phyloP scores from a whole-genome alignment of 768 basidiomycete genomes.

The Tephrocybe sp. region DNA sequence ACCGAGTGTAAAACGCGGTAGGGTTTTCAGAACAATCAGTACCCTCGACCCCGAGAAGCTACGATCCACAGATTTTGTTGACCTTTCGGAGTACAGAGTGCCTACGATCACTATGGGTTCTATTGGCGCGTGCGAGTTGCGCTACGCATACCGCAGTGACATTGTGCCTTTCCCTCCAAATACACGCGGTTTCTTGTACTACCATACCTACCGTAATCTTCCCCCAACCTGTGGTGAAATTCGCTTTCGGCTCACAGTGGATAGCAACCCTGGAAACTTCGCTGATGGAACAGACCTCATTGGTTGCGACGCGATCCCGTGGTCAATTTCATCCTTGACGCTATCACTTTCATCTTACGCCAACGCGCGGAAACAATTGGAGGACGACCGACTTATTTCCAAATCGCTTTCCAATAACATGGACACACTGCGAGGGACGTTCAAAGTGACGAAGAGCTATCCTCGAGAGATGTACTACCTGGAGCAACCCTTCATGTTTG shows the following conservation, averaged over 20 bases:
- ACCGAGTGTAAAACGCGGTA: not conserved
- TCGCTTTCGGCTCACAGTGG: conserved; percentile 9
- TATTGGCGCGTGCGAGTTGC: not conserved
- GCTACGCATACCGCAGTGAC: not conserved
- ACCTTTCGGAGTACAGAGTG: not conserved
- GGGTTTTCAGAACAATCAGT: not conserved
- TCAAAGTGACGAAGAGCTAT: not conserved
- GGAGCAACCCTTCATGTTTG: not conserved
- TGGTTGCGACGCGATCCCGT: not conserved
- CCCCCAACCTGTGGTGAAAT: conserved; percentile 8
- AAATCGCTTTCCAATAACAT: not conserved
- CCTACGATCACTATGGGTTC: not conserved
- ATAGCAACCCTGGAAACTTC: not conserved
- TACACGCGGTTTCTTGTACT: conserved; percentile 14
- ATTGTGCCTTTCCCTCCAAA: conserved; percentile 5
- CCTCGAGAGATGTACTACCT: not conserved
- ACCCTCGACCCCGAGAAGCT: conserved; percentile 5
- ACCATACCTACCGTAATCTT: not conserved
- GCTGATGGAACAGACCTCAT: conserved; percentile 1
- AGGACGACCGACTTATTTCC: not conserved
- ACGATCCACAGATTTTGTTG: not conserved
- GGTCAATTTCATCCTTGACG: not conserved
- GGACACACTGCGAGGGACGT: not conserved
- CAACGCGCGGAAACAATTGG: not conserved
- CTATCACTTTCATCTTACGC: not conserved